Percentiles rank a stretch among this genome's conserved stretches.
These are phyloP conservation scores for Inga leiocalycina DNA, from an alignment of 306 rosid species.

Conservation along the genomic window DNA sequence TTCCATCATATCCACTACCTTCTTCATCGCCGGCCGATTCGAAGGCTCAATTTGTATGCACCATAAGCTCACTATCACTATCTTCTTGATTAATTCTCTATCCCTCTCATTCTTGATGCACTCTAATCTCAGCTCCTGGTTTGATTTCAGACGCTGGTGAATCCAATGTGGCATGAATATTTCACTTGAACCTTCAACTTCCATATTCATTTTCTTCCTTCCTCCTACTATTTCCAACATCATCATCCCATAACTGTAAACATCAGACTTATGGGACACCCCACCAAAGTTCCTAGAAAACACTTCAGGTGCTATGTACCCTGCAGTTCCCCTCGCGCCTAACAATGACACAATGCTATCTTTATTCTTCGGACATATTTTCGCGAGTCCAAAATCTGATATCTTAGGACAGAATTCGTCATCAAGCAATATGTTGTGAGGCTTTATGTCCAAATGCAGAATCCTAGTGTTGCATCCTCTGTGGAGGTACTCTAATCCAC, in stretches of 20 bases:
- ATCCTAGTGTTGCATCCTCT: constrained; percentile 39
- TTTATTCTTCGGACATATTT: background rate
- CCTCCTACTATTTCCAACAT: constrained; percentile 33
- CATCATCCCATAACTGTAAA: constrained; percentile 41
- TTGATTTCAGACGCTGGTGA: constrained; percentile 4
- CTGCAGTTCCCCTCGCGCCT: constrained; percentile 36
- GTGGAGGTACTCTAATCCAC: constrained; percentile 42
- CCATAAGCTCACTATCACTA: constrained; percentile 30
- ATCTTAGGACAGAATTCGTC: constrained; percentile 32
- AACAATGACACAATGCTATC: constrained; percentile 30
- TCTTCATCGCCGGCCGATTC: constrained; percentile 19
- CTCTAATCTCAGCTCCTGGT: constrained; percentile 14
- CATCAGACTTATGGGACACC: constrained; percentile 37
- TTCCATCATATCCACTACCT: constrained; percentile 33
- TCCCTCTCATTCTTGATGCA: constrained; percentile 9
- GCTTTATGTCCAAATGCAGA: constrained; percentile 41
- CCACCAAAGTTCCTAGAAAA: constrained; percentile 32
- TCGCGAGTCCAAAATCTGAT: constrained; percentile 38
- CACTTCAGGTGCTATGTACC: constrained; percentile 33
- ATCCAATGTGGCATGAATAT: constrained; percentile 40
- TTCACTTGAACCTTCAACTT: constrained; percentile 20
- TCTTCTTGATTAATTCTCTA: background rate
- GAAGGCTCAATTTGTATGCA: constrained; percentile 23
- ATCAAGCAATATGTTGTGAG: constrained; percentile 33
- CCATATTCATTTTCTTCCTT: background rate